A percentile compares a stretch with the other conserved stretches of the same genome.
These are phyloP conservation scores for Ophiostoma piceae DNA, from an alignment of 2,329 filamentous ascomycete genomes.

Conservation along the genomic window DNA sequence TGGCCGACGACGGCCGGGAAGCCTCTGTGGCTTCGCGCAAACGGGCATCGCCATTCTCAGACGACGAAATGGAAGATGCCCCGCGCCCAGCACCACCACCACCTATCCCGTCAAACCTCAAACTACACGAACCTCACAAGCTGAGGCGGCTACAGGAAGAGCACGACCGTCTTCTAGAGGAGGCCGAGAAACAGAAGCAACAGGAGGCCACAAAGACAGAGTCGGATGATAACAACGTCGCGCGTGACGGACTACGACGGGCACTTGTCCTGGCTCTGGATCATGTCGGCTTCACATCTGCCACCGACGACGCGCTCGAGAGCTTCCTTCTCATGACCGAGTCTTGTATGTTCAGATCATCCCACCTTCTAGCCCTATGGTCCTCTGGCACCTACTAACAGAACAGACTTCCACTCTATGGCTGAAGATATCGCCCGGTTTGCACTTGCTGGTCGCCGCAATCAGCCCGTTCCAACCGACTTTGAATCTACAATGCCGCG, in stretches of 20 bases:
- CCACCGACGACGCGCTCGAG: constrained; percentile 53
- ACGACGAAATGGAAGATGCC: constrained; percentile 16
- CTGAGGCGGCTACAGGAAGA: constrained; percentile 24
- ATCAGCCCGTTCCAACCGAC: constrained; percentile 51
- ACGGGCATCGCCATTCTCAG: constrained; percentile 15
- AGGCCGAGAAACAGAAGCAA: constrained; percentile 1
- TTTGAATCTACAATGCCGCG: constrained; percentile 50
- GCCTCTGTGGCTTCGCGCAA: constrained; percentile 20
- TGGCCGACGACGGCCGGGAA: constrained; percentile 19
- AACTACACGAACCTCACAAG: constrained; percentile 22
- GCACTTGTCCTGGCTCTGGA: constrained; percentile 52
- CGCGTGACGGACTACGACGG: constrained; percentile 46
- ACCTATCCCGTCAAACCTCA: not conserved
- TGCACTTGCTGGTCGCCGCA: constrained; percentile 47
- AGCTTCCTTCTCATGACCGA: constrained; percentile 53
- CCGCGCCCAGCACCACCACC: constrained; percentile 17
- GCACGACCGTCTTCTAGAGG: constrained; percentile 17
- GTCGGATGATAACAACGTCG: constrained; percentile 33
- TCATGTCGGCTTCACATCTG: constrained; percentile 54
- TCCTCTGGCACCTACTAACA: constrained; percentile 28
- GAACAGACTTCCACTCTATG: constrained; percentile 46
- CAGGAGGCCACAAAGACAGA: not conserved
- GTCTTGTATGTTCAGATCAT: constrained; percentile 44
- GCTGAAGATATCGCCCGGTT: constrained; percentile 45
- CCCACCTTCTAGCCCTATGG: not conserved